Percentiles rank a stretch among this genome's conserved stretches.
Evolutionary conservation across 176 grass and related monocot species (phyloP).

Genomic region (Musa itinerans): DNA sequence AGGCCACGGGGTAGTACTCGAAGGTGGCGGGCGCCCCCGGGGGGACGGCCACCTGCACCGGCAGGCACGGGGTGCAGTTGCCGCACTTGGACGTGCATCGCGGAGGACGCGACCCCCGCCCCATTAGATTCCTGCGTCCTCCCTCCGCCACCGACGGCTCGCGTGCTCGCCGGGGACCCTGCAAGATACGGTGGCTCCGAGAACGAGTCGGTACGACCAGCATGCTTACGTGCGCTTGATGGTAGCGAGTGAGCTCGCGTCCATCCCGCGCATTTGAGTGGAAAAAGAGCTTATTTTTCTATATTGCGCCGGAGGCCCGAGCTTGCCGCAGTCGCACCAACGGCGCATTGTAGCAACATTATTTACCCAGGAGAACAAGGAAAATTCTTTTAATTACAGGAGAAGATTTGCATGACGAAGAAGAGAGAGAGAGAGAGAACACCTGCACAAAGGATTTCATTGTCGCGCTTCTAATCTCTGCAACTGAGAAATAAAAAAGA

Average conservation of each 20-base stretch:
- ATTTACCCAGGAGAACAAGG: neutral
- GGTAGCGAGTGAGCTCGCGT: too few species aligned
- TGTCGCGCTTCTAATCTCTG: neutral
- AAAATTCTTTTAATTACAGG: neutral
- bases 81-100: conserved; percentile 32
- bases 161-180: neutral
- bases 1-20: conserved; percentile 44
- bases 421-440: neutral
- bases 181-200: neutral
- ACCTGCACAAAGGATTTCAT: neutral
- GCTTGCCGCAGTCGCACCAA: too few species aligned
- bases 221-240: too few species aligned
- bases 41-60: conserved; percentile 28
- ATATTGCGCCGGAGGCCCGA: neutral
- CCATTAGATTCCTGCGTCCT: conserved; percentile 8
- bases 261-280: neutral
- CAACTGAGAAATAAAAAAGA: neutral
- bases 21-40: conserved; percentile 20
- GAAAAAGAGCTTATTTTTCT: neutral
- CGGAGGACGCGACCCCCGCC: conserved; percentile 30
- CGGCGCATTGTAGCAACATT: neutral
- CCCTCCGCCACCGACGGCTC: neutral
- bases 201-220: too few species aligned
- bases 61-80: conserved; percentile 25
- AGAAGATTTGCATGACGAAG: neutral